These are phyloP conservation scores for Vaccinium darrowii DNA, from an alignment of 148 eudicot genomes.

Conservation along the genomic window DNA sequence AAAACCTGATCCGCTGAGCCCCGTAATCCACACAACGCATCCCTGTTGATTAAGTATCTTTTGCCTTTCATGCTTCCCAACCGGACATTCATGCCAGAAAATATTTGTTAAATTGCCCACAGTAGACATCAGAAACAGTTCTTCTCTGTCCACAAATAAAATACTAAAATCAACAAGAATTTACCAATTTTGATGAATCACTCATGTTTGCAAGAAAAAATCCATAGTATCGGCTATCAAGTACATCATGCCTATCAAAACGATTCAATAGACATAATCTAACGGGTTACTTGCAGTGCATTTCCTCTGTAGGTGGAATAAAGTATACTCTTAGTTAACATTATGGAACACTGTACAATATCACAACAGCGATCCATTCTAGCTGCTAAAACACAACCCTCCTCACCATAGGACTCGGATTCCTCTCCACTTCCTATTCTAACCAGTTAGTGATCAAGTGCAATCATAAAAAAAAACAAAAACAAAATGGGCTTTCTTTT, in stretches of 20 bases:
- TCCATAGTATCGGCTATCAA: not conserved
- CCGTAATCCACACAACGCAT: slow-evolving; percentile 91
- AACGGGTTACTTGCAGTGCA: not conserved
- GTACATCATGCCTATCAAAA: not conserved
- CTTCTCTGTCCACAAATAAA: slow-evolving; percentile 19
- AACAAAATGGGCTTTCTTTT: not conserved
- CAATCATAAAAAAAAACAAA: not conserved
- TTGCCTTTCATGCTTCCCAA: slow-evolving; percentile 68
- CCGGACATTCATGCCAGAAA: slow-evolving; percentile 88
- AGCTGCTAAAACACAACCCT: not conserved
- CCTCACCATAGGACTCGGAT: not conserved
- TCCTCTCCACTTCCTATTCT: not conserved
- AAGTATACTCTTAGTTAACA: not conserved
- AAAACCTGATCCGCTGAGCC: slow-evolving; percentile 94
- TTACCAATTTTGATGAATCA: not conserved
- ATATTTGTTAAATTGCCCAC: slow-evolving; percentile 73
- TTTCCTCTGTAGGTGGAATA: not conserved
- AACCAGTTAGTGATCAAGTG: not conserved
- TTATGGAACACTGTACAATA: not conserved
- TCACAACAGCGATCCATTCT: not conserved
- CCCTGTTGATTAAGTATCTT: slow-evolving; percentile 83
- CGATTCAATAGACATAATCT: too few species aligned
- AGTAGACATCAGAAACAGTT: slow-evolving; percentile 53
- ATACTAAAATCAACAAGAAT: not conserved
- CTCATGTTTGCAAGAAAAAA: not conserved